Percentiles rank a stretch among this genome's conserved stretches.
Evolutionary conservation across 2,329 filamentous ascomycete genomes (phyloP).

Genomic region (Aspergillus ibericus): DNA sequence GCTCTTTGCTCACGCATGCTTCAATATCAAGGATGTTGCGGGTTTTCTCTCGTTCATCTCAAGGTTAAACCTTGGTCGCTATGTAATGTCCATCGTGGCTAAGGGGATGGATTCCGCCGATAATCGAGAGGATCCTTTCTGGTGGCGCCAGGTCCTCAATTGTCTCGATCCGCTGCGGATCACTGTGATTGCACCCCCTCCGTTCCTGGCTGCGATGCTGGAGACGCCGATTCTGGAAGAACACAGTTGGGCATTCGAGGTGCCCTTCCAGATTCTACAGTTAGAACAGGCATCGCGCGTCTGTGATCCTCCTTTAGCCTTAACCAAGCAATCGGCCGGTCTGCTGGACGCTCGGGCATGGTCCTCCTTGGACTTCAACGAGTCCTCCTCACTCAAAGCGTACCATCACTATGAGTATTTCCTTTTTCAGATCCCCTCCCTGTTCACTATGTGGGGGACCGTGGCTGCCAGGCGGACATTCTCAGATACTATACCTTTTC

Average conservation of each 20-base stretch:
- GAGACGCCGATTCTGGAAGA: constrained; percentile 57
- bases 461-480: constrained; percentile 31
- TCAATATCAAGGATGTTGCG: constrained; percentile 37
- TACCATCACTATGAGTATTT: constrained; percentile 74
- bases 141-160: constrained; percentile 59
- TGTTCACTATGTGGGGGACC: constrained; percentile 52
- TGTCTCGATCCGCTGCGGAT: constrained; percentile 55
- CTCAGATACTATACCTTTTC: constrained; percentile 33
- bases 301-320: constrained; percentile 25
- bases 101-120: constrained; percentile 45
- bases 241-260: constrained; percentile 65
- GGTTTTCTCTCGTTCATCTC: constrained; percentile 43
- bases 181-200: constrained; percentile 62
- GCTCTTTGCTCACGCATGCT: constrained; percentile 58
- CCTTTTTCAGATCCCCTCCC: constrained; percentile 61
- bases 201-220: constrained; percentile 61
- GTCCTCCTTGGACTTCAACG: constrained; percentile 67
- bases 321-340: constrained; percentile 22
- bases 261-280: constrained; percentile 61
- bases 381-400: constrained; percentile 70
- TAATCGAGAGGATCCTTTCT: constrained; percentile 35
- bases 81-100: constrained; percentile 52
- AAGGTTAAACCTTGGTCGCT: constrained; percentile 30
- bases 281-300: constrained; percentile 33
- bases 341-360: constrained; percentile 65